Conservation (phyloP, 805 yeast genomes). For the Schizosaccharomyces pombe region DNA sequence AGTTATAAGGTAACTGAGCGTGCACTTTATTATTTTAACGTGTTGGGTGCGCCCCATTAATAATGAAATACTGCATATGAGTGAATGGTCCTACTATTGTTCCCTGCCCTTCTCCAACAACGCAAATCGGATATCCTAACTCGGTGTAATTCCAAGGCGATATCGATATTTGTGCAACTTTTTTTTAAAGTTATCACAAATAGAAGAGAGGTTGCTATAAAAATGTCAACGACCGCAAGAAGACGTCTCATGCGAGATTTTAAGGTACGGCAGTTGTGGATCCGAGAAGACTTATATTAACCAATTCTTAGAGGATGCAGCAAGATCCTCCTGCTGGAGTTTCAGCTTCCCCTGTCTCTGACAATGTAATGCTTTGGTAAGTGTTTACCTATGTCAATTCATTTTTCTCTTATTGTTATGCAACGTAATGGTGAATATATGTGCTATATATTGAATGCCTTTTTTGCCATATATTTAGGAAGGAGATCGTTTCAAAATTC, state of each 20-base stretch:
- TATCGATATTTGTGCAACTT: too few species aligned
- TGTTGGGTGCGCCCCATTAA: too few species aligned
- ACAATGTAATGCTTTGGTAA: slow-evolving; percentile 81
- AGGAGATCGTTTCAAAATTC: too few species aligned
- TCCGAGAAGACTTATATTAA: not conserved
- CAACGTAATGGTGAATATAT: too few species aligned
- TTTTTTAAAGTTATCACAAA: not conserved
- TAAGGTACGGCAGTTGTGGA: slow-evolving; percentile 28
- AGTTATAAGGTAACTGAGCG: too few species aligned
- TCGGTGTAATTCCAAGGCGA: too few species aligned
- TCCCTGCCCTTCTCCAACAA: not conserved
- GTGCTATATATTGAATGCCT: too few species aligned
- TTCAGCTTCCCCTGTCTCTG: slow-evolving; percentile 89
- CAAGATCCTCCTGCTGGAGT: slow-evolving; percentile 97
- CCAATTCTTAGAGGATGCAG: slow-evolving; percentile 48
- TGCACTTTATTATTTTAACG: not conserved
- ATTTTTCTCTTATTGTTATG: too few species aligned
- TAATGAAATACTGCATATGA: too few species aligned
- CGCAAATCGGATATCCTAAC: not conserved
- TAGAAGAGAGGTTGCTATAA: too few species aligned
- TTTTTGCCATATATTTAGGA: too few species aligned
- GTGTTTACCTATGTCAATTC: slow-evolving; percentile 5
- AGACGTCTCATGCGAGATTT: slow-evolving; percentile 97
- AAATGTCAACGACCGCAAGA: slow-evolving; percentile 95
- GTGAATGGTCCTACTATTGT: too few species aligned